These are phyloP conservation scores for Penicillium pancosmium DNA, from an alignment of 495 filamentous ascomycete genomes.

Conservation along the genomic window DNA sequence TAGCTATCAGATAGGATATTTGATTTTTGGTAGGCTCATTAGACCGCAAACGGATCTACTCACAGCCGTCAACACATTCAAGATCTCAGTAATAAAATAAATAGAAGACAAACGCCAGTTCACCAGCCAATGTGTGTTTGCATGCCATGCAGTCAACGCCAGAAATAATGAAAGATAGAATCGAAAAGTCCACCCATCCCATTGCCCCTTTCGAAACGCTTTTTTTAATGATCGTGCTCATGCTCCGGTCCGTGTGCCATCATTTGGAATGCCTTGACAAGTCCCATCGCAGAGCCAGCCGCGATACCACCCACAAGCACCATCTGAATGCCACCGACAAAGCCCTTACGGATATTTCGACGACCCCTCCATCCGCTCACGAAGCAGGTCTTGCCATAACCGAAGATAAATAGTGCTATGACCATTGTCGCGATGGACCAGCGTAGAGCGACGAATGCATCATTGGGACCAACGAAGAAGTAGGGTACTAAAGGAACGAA, in stretches of 20 bases:
- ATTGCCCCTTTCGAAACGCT: not conserved
- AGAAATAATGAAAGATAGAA: conserved; percentile 6
- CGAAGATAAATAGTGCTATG: conserved; percentile 71
- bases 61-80: too few relatives aligned
- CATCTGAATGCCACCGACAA: conserved; percentile 62
- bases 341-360: conserved; percentile 42
- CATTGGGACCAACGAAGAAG: conserved; percentile 61
- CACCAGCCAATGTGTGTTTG: not conserved
- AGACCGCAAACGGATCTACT: too few relatives aligned
- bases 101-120: conserved; percentile 2
- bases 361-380: conserved; percentile 41
- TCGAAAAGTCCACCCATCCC: not conserved
- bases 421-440: conserved; percentile 74
- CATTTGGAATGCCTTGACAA: conserved; percentile 59
- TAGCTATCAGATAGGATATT: too few relatives aligned
- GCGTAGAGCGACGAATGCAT: conserved; percentile 62
- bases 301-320: conserved; percentile 66
- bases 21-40: too few relatives aligned
- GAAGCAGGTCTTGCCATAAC: conserved; percentile 69
- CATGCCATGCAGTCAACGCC: conserved; percentile 19
- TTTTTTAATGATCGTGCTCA: not conserved
- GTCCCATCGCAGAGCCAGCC: conserved; percentile 65
- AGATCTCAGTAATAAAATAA: too few relatives aligned
- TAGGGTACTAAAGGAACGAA: conserved; percentile 76
- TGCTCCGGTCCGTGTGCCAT: conserved; percentile 30